Evolutionary conservation across 192 early-diverging fungal species (phyloP).

Genomic region (Coemansia sp.): DNA sequence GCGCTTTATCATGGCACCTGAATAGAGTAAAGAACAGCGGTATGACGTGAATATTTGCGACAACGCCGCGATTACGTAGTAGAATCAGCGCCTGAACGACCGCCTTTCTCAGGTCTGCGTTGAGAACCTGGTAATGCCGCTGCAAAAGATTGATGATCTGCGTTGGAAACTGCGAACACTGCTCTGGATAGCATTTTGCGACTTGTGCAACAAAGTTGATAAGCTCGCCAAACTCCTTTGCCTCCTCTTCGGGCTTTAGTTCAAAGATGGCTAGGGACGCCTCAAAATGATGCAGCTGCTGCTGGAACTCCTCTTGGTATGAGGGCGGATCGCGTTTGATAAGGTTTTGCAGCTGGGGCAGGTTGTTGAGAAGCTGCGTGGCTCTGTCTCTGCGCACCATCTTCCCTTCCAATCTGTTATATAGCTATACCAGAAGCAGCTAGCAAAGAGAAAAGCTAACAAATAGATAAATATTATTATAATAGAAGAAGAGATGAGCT

Average conservation of each 20-base stretch:
- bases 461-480: background rate
- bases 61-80: conserved; percentile 80
- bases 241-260: conserved; percentile 80
- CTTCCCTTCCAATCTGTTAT: background rate
- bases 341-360: conserved; percentile 97
- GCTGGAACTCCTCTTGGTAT: conserved; percentile 91
- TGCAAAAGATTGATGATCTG: conserved; percentile 83
- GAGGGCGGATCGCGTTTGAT: conserved; percentile 93
- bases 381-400: conserved; percentile 47
- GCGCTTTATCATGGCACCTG: conserved; percentile 86
- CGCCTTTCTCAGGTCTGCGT: conserved; percentile 78
- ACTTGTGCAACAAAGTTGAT: conserved; percentile 93
- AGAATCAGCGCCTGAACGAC: conserved; percentile 91
- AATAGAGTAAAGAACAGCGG: conserved; percentile 97
- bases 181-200: conserved; percentile 80
- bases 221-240: conserved; percentile 81
- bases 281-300: conserved; percentile 92
- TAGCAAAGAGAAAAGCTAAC: background rate
- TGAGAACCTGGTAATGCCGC: conserved; percentile 76
- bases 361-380: conserved; percentile 60
- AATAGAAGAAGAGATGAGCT: background rate
- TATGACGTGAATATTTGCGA: conserved; percentile 68
- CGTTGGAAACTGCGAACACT: conserved; percentile 76
- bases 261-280: conserved; percentile 82
- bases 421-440: background rate